These are phyloP conservation scores for Jackrogersella multiformis DNA, from an alignment of 495 filamentous ascomycete genomes.

Conservation along the genomic window DNA sequence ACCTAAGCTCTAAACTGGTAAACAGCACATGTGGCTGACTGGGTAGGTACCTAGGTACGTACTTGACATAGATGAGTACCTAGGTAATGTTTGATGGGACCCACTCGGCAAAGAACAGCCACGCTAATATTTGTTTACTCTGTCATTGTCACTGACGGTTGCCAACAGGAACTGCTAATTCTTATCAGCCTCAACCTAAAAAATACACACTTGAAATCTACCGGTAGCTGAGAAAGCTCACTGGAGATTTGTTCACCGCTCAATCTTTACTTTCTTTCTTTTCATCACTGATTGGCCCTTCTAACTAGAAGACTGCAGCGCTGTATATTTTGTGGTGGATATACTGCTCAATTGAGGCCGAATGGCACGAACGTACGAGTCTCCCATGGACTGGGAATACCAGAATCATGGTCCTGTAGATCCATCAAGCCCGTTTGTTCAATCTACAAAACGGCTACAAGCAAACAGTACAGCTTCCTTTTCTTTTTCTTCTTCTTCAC, in stretches of 20 bases:
- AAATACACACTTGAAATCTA: conserved; percentile 3
- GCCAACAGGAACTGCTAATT: conserved; percentile 34
- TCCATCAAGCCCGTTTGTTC: conserved; percentile 57
- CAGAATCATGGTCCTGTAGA: conserved; percentile 55
- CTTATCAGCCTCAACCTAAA: conserved; percentile 1
- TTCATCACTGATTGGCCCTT: conserved; percentile 1
- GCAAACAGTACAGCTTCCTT: conserved; percentile 27
- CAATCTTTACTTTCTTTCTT: background rate
- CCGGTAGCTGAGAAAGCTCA: background rate
- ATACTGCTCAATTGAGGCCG: background rate
- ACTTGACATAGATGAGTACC: background rate
- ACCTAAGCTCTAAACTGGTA: no score
- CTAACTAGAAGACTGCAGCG: background rate
- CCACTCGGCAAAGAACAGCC: no score
- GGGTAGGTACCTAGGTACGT: background rate
- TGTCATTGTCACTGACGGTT: conserved; percentile 20
- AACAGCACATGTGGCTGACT: background rate
- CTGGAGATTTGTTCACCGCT: background rate
- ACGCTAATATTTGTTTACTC: conserved; percentile 47
- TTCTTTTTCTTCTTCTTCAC: background rate
- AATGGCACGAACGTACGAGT: conserved; percentile 58
- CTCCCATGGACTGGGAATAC: conserved; percentile 63
- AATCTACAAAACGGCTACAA: conserved; percentile 42
- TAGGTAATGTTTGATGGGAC: background rate
- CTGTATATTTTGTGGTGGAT: conserved; percentile 5